Conservation (phyloP, 2,329 filamentous ascomycete genomes). For the Xylaria sp. region DNA sequence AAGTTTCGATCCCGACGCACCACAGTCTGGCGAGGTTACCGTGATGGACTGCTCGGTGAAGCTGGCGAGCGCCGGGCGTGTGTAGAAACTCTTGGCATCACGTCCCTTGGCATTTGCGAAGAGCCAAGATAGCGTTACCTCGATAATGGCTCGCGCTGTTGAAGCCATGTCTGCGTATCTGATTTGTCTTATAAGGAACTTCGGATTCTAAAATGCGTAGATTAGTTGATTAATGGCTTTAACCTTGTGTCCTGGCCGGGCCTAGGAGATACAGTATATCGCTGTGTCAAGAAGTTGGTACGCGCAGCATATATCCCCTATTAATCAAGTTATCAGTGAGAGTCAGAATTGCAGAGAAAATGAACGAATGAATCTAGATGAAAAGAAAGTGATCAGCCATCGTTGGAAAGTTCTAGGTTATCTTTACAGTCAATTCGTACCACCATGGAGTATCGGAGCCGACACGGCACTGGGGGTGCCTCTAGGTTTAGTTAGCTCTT, state of each 20-base stretch:
- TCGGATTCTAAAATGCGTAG: neutral
- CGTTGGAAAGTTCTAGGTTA: neutral
- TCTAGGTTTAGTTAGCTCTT: neutral
- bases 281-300: neutral
- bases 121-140: constrained; percentile 54
- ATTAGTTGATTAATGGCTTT: neutral
- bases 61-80: constrained; percentile 51
- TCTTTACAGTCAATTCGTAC: neutral
- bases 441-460: constrained; percentile 30
- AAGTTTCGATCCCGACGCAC: constrained; percentile 52
- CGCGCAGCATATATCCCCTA: neutral
- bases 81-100: constrained; percentile 55
- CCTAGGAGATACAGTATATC: neutral
- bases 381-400: neutral
- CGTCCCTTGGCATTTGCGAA: constrained; percentile 53
- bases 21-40: constrained; percentile 56
- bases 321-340: neutral
- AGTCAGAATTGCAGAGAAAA: neutral
- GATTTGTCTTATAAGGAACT: neutral
- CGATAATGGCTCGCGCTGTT: constrained; percentile 42
- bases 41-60: constrained; percentile 52
- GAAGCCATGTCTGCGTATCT: neutral
- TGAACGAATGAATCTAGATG: neutral
- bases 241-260: neutral
- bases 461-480: constrained; percentile 14